Conservation (phyloP, 352 stramenopile genomes). For the Globisporangium orthogonon region DNA sequence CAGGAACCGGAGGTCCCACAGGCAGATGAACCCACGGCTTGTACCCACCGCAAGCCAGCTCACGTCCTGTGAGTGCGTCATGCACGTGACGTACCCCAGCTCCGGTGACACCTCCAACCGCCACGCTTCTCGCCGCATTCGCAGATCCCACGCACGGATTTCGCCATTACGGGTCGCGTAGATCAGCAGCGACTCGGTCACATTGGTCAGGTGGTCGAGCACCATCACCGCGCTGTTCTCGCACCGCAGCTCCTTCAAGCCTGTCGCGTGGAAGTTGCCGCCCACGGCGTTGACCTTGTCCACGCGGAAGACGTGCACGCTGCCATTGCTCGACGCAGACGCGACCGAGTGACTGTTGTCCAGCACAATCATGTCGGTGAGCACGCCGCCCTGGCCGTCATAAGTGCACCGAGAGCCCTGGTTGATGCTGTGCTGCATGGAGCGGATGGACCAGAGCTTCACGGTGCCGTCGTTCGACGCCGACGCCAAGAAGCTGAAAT, state of each 20-base stretch:
- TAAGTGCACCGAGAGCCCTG: slow-evolving; percentile 92
- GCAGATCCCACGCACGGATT: slow-evolving; percentile 91
- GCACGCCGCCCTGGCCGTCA: slow-evolving; percentile 85
- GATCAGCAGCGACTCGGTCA: slow-evolving; percentile 90
- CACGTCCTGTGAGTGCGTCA: slow-evolving; percentile 93
- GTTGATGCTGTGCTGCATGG: slow-evolving; percentile 92
- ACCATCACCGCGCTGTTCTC: slow-evolving; percentile 91
- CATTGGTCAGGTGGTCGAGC: slow-evolving; percentile 95
- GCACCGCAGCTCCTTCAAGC: slow-evolving; percentile 69
- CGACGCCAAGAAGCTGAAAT: slow-evolving; percentile 95
- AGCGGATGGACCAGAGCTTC: slow-evolving; percentile 93
- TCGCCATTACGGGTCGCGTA: slow-evolving; percentile 91
- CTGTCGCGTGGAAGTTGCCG: slow-evolving; percentile 64
- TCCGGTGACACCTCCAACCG: slow-evolving; percentile 89
- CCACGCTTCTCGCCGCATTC: slow-evolving; percentile 90
- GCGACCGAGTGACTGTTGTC: slow-evolving; percentile 96
- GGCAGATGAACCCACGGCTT: slow-evolving; percentile 90
- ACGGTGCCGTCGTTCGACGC: slow-evolving; percentile 95
- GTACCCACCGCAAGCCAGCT: slow-evolving; percentile 95
- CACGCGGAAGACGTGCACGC: slow-evolving; percentile 95
- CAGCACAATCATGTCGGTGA: slow-evolving; percentile 93
- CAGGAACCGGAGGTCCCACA: slow-evolving; percentile 97
- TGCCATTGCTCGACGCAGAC: slow-evolving; percentile 84
- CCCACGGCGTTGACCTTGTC: slow-evolving; percentile 80
- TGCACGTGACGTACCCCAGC: slow-evolving; percentile 93